Base-by-base conservation (phyloP, 257 asterid species). In the Forsythia viridissima region DNA sequence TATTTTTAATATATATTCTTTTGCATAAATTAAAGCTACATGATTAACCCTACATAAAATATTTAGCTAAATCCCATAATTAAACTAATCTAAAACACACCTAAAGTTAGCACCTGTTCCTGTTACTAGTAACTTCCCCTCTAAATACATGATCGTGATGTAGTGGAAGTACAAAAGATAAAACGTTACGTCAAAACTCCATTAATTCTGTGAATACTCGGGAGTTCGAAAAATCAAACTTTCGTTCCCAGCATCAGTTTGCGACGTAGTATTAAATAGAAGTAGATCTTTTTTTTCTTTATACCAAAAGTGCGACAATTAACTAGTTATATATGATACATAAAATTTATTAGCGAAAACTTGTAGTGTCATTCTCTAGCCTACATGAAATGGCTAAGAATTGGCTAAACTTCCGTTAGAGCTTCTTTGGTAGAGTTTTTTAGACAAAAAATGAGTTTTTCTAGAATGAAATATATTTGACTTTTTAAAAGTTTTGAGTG, bases 101-200 rank as follows among this genome's bases (percentile, higher is more conserved):
- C 92, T 59, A 79, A 85, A 87, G 87, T 86, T 88, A 91, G 96
- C 96, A 89, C 83, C 77, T 89, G 92, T 89, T 85, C 96, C 91
- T 78, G 89, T 85, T 77, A 86, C 87, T 82, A 44, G 13, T 12
- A 46, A 79, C 15, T 86, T 80, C 68, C 76, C 37, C 42, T 30
- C 73, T 24, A 78, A 75, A 68, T 79, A 18, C 18, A 13, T 11
- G 52, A 3, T 46, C 9, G 52, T 46, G 52, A 44, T 44, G 52
- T 5, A 46, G 52, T 12, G 16, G 6, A 12, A 46, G n/a, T 11
- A 16, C 55, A 13, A 46, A 46, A 46, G 55, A 13, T 13, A 18
- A 16, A 46, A 13, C 13, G 4, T 46, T 16, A 46, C n/a, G 6
- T 46, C 55, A 13, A 8, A 46, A 46, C 12, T 3, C 55, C n/a